A percentile compares a stretch with the other conserved stretches of the same genome.
Evolutionary conservation across 352 stramenopile genomes (phyloP).

Genomic region (Nothophytophthora sp.): DNA sequence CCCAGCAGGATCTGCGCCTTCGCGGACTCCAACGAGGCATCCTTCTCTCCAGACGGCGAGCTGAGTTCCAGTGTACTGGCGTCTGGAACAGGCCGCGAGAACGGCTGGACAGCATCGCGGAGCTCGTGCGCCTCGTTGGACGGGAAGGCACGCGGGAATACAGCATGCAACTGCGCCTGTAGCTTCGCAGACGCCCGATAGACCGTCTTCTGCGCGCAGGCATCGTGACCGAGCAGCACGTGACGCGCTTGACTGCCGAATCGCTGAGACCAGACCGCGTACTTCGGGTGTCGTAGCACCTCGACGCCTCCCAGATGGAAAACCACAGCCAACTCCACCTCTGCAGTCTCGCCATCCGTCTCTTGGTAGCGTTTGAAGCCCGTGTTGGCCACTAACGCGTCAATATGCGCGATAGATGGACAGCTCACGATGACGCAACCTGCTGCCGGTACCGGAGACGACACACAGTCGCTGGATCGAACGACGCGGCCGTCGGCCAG

Average conservation of each 20-base stretch:
- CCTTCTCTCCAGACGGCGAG: not conserved
- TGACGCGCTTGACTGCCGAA: slow-evolving; percentile 68
- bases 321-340: slow-evolving; percentile 57
- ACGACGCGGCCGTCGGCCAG: slow-evolving; percentile 65
- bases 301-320: slow-evolving; percentile 55
- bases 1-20: slow-evolving; percentile 43
- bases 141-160: slow-evolving; percentile 67
- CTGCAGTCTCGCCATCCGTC: slow-evolving; percentile 7
- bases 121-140: slow-evolving; percentile 51
- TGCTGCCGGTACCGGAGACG: slow-evolving; percentile 53
- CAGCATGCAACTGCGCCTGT: slow-evolving; percentile 64
- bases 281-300: slow-evolving; percentile 60
- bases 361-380: slow-evolving; percentile 50
- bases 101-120: slow-evolving; percentile 31
- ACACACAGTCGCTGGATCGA: slow-evolving; percentile 67
- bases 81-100: slow-evolving; percentile 34
- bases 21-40: not conserved
- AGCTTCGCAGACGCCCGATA: slow-evolving; percentile 72
- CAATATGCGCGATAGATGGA: slow-evolving; percentile 60
- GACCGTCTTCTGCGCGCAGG: slow-evolving; percentile 65
- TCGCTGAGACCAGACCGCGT: slow-evolving; percentile 49
- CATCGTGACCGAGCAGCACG: slow-evolving; percentile 49
- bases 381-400: slow-evolving; percentile 42
- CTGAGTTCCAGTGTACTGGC: slow-evolving; percentile 8
- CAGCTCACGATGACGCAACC: slow-evolving; percentile 62